Conservation (phyloP, 805 yeast genomes). For the Teunomyces barrocoloradensis region DNA sequence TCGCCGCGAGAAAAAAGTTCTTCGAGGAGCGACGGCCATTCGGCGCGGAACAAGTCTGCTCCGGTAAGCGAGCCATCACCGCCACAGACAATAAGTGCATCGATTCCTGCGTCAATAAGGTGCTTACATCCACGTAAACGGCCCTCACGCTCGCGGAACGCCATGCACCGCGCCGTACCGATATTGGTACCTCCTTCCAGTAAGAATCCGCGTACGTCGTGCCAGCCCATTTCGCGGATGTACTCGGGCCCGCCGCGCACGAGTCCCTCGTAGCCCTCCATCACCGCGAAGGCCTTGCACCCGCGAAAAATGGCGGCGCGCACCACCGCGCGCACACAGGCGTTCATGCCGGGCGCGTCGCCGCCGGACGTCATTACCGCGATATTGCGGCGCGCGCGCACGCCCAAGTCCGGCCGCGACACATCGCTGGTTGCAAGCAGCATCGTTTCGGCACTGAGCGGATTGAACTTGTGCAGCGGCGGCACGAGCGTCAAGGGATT, state of each 20-base stretch:
- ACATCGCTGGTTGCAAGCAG: conserved; percentile 16
- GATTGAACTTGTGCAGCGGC: conserved; percentile 33
- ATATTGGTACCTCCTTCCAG: conserved; percentile 92
- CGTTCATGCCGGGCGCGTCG: conserved; percentile 98
- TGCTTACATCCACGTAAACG: conserved; percentile 80
- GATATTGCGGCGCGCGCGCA: conserved; percentile 49
- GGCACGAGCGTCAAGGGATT: conserved; percentile 57
- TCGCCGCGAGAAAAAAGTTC: conserved; percentile 61
- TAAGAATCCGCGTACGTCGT: conserved; percentile 91
- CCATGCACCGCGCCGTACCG: conserved; percentile 93
- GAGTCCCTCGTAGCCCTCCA: conserved; percentile 94
- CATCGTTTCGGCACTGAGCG: conserved; percentile 13
- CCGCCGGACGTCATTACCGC: conserved; percentile 99
- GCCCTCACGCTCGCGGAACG: conserved; percentile 82
- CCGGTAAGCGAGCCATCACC: conserved; percentile 99
- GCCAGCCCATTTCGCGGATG: conserved; percentile 82
- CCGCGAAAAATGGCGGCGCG: conserved; percentile 84
- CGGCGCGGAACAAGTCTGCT: conserved; percentile 89
- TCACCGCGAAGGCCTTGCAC: conserved; percentile 88
- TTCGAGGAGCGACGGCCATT: conserved; percentile 86
- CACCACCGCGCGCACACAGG: conserved; percentile 92
- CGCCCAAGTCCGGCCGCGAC: conserved; percentile 12
- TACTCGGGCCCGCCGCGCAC: conserved; percentile 76
- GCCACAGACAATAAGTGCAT: conserved; percentile 94
- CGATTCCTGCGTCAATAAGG: conserved; percentile 83